Base-by-base conservation (phyloP, 352 stramenopile genomes). In the Poterioochromonas sp. region DNA sequence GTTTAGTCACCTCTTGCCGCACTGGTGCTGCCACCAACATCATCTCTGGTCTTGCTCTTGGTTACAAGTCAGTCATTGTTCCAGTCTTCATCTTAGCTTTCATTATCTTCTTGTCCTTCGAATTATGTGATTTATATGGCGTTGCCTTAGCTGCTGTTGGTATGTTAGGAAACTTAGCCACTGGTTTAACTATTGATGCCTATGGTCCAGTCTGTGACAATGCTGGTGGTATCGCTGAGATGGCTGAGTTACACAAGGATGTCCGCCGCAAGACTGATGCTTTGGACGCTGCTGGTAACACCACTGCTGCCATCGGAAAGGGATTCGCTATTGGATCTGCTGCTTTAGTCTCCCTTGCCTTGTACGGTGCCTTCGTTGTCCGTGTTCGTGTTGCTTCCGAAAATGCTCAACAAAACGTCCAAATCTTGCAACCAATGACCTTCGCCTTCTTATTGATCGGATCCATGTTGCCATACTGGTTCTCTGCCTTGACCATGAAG, bases 401-500 rank as follows among this genome's bases (percentile, higher is more conserved):
- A 64, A 85, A 68, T 35, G 5, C 58, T 32, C 5, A 68, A 29
- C 5, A 11, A 62, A 87, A 87, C 76, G 96, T 99, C 81, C 97
- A 98, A 88, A 97, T 98, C 82, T 85, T 98, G 76, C 89, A 93
- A 76, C 95, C 96, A 35, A 91, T 98, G 76, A 98, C 94, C 29
- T 99, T 99, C 86, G 91, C 94, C 79, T 96, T 96, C 86, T 86
- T 99, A 78, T 95, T 99, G 80, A 97, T 99, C 85, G 96, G 96
- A 82, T 94, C 94, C 79, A 99, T 98, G 93, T 91, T 99, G 73
- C 96, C 96, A n/a, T 99, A 98, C 87, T 97, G 94, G 87, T 99
- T 99, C 86, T 96, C 92, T 78, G 96, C 96, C 39, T 87, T 99
- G 89, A 99, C 95, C 69, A 99, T 99, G 95, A 98, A 99, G 90